Base-by-base conservation (phyloP, 2,329 filamentous ascomycete species). In the Fusarium nisikadoi region DNA sequence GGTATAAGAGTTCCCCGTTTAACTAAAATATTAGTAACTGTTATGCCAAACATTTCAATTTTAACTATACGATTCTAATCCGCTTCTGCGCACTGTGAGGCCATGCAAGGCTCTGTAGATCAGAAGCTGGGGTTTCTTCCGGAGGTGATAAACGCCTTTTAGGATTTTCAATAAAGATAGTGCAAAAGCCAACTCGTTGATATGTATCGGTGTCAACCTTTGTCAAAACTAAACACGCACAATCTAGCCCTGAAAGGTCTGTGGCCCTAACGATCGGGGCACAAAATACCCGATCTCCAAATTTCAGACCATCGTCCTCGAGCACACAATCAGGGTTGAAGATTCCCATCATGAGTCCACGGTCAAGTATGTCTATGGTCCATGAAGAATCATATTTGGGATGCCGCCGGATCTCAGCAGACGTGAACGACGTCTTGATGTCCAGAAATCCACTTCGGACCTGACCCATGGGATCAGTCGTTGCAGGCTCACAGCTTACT, bases 181-280 rank as follows among this genome's bases (percentile, higher is more conserved):
- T 25, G 7, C 54, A 60, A 3, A 60, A 60, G 3, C 47, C 57
- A 14, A 60, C 49, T 13, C 57, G 8, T 8, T 29, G 57, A 13
- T 60, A 54, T 5, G 10, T n/a, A 3, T 7, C 5, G 3, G 4
- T 10, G 1, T 31, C 57, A 9, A 54, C 11, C 11, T 4, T 10
- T 10, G 36, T 54, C 6, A 60, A 42, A 5, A 16, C 57, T 8
- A 60, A 7, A 43, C 57, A 54, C 1, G 11, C 38, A 14, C n/a
- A 29, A 5, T n/a, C 6, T 11, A 50, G 5, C 12, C 6, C 12
- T 10, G 2, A 13, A 9, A 3, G 5, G 8, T 1, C 0, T 16
- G 6, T 13, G 2, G 16, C 3, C 11, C n/a, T 6, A 27, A 14
- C 29, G 10, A 60, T 43, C 5, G 47, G 19, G 12, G 57, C 57